phyloP scores from a whole-genome alignment of 192 early-diverging fungal species.

The Dissophora globulifera region DNA sequence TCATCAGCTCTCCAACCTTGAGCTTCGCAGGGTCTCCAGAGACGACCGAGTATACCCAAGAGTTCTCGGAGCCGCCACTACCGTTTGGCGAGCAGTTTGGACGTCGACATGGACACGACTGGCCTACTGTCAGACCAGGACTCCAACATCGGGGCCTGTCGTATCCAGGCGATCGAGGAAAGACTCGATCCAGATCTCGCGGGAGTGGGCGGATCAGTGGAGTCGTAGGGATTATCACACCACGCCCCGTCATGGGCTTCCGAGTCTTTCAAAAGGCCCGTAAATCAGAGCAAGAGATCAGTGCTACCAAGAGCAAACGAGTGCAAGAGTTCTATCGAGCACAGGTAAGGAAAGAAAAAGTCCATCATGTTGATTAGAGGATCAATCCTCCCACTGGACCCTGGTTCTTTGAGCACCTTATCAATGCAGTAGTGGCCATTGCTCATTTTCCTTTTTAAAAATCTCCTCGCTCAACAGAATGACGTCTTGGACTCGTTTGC shows the following conservation, averaged over 20 bases:
- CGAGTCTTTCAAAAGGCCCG: conserved; percentile 24
- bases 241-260: conserved; percentile 11
- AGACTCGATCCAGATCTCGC: conserved; percentile 24
- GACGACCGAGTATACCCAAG: conserved; percentile 1
- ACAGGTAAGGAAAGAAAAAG: too few species aligned
- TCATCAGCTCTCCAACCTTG: not conserved
- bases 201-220: conserved; percentile 11
- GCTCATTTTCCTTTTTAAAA: too few species aligned
- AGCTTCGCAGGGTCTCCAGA: not conserved
- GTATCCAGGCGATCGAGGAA: conserved; percentile 5
- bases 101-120: conserved; percentile 44
- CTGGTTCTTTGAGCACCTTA: too few species aligned
- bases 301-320: conserved; percentile 3
- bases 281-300: conserved; percentile 27
- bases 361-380: not conserved
- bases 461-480: too few species aligned
- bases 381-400: too few species aligned
- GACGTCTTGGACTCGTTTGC: conserved; percentile 28
- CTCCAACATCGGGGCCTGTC: not conserved
- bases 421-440: too few species aligned
- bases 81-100: conserved; percentile 44
- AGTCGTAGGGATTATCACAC: conserved; percentile 24
- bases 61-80: conserved; percentile 15
- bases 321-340: conserved; percentile 37
- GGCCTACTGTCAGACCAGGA: conserved; percentile 11